These are phyloP conservation scores for Boletus bicolor DNA, from an alignment of 768 basidiomycete species.

Conservation along the genomic window DNA sequence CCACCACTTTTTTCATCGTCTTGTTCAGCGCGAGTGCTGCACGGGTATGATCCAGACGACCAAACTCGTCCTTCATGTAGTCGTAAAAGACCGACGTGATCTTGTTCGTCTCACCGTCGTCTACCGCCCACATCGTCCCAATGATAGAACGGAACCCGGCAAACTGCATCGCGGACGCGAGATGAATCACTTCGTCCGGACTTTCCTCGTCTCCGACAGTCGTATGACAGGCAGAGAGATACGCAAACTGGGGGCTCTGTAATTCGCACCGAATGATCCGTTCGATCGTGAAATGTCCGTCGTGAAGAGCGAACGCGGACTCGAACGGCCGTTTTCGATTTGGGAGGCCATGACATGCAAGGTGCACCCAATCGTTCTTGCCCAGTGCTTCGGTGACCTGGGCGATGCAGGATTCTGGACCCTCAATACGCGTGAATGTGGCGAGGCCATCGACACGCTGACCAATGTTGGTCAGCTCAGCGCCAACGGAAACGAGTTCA, in stretches of 20 bases:
- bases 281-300: constrained; percentile 5
- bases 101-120: constrained; percentile 1
- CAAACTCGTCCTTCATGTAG: constrained; percentile 1
- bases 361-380: constrained; percentile 15
- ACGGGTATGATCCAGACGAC: neutral
- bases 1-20: neutral
- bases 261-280: constrained; percentile 3
- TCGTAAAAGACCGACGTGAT: constrained; percentile 9
- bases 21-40: constrained; percentile 6
- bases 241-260: constrained; percentile 5
- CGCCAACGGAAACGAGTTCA: neutral
- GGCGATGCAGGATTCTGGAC: neutral
- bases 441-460: neutral
- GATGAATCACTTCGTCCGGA: constrained; percentile 23
- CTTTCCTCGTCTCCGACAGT: constrained; percentile 21
- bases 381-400: neutral
- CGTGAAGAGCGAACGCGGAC: constrained; percentile 8
- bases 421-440: neutral
- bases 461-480: neutral
- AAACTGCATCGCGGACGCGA: neutral
- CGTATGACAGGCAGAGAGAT: constrained; percentile 21
- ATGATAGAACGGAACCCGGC: constrained; percentile 1
- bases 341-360: constrained; percentile 22
- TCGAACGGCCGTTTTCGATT: constrained; percentile 11
- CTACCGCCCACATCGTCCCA: constrained; percentile 16